Evolutionary conservation across 345 rosid species (phyloP).

Genomic region (Barbarea vulgaris): DNA sequence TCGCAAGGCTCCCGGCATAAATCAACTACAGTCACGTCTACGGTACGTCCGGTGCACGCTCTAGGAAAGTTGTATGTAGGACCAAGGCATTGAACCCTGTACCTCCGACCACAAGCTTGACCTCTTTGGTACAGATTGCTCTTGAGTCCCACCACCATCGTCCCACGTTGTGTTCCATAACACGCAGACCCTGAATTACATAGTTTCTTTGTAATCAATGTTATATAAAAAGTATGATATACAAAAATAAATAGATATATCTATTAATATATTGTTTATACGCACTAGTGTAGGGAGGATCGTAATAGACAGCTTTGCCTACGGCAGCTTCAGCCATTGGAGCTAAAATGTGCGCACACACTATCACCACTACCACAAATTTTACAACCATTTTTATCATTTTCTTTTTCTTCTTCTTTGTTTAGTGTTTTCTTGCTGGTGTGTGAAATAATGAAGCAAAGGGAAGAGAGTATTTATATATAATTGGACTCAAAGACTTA

Average conservation of each 20-base stretch:
- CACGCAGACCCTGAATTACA: conserved; percentile 49
- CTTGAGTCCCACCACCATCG: conserved; percentile 49
- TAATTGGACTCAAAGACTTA: conserved; percentile 8
- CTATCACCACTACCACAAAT: conserved; percentile 11
- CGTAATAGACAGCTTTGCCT: conserved; percentile 42
- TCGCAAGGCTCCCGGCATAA: conserved; percentile 45
- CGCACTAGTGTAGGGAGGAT: conserved; percentile 44
- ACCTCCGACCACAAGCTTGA: conserved; percentile 55
- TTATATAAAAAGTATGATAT: neutral
- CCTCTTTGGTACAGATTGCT: conserved; percentile 40
- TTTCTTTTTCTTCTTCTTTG: neutral
- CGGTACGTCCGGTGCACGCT: conserved; percentile 46
- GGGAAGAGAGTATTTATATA: conserved; percentile 3
- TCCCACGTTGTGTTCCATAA: conserved; percentile 27
- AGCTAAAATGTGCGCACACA: conserved; percentile 32
- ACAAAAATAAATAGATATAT: neutral
- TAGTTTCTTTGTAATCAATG: neutral
- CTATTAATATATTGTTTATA: neutral
- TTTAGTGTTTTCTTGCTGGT: neutral
- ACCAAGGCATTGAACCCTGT: conserved; percentile 48
- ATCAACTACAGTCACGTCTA: conserved; percentile 49
- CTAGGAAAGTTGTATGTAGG: conserved; percentile 26
- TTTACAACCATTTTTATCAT: conserved; percentile 5
- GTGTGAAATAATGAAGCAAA: conserved; percentile 28
- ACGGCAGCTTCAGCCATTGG: conserved; percentile 35